Evolutionary conservation across 768 basidiomycete genomes (phyloP).

Genomic region (Boletus insuetus): DNA sequence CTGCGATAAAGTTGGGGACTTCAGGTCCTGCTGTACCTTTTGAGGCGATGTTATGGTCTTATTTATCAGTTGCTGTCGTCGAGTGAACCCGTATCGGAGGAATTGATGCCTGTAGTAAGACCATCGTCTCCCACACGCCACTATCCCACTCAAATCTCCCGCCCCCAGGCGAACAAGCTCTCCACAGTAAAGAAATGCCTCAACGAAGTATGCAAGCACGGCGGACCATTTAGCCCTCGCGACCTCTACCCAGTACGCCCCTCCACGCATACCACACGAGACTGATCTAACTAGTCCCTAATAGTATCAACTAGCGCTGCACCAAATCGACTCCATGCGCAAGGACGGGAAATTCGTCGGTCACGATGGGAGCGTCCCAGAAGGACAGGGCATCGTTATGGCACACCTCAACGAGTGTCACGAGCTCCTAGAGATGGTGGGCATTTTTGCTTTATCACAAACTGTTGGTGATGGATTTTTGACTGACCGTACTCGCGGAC

Average conservation of each 20-base stretch:
- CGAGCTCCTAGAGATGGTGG: slow-evolving; percentile 90
- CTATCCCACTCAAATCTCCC: background rate
- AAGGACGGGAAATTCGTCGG: slow-evolving; percentile 94
- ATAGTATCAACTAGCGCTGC: slow-evolving; percentile 92
- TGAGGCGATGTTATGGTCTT: slow-evolving; percentile 93
- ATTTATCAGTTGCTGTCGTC: slow-evolving; percentile 92
- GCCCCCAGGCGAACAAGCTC: slow-evolving; percentile 83
- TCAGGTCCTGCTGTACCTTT: slow-evolving; percentile 88
- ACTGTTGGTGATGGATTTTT: no score
- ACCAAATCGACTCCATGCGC: slow-evolving; percentile 92
- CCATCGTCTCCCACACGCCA: background rate
- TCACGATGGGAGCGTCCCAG: slow-evolving; percentile 84
- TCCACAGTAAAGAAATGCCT: slow-evolving; percentile 96
- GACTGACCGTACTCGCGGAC: background rate
- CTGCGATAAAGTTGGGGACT: background rate
- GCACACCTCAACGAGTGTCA: slow-evolving; percentile 96
- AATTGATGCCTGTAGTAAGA: slow-evolving; percentile 91
- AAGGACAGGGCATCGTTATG: slow-evolving; percentile 95
- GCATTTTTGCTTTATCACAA: background rate
- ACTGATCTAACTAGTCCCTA: slow-evolving; percentile 2
- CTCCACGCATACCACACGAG: background rate
- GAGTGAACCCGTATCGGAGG: slow-evolving; percentile 96
- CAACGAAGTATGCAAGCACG: slow-evolving; percentile 93
- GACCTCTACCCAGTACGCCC: slow-evolving; percentile 87
- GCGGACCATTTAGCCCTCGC: slow-evolving; percentile 87